phyloP scores from a whole-genome alignment of 306 rosid species.

The Chamaecrista fasciculata region DNA sequence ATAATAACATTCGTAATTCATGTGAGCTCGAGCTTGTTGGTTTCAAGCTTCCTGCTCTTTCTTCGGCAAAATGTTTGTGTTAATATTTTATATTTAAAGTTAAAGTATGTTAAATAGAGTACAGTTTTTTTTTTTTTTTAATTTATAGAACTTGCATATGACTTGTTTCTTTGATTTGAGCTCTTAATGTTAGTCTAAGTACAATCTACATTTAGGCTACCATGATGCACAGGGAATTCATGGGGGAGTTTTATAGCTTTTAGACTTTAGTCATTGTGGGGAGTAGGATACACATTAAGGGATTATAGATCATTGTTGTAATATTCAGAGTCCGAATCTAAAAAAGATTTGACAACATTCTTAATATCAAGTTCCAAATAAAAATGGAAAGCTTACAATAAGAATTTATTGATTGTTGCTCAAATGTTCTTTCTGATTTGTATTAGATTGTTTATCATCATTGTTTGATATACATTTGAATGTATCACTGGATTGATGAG shows the following conservation, averaged over 20 bases:
- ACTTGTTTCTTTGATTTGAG: background rate
- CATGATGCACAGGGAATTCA: background rate
- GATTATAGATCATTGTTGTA: background rate
- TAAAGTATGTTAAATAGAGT: slow-evolving; percentile 18
- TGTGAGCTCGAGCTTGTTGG: slow-evolving; percentile 22
- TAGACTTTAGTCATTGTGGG: background rate
- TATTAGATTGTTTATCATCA: no score
- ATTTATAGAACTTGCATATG: slow-evolving; percentile 17
- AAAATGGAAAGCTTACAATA: no score
- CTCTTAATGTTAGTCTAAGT: no score
- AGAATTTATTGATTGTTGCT: no score
- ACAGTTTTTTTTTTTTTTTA: no score
- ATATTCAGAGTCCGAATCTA: background rate
- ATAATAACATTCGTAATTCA: background rate
- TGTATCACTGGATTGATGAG: no score
- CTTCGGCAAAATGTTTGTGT: slow-evolving; percentile 3
- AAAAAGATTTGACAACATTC: background rate
- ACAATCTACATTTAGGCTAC: background rate
- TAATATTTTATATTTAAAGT: background rate
- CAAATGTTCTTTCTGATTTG: no score
- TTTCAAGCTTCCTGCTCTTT: no score
- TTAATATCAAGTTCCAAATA: no score
- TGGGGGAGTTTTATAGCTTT: background rate
- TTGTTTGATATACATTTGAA: no score
- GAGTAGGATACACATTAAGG: background rate